Conservation (phyloP, 2,329 filamentous ascomycete species). For the Thermothelomyces thermophilus region DNA sequence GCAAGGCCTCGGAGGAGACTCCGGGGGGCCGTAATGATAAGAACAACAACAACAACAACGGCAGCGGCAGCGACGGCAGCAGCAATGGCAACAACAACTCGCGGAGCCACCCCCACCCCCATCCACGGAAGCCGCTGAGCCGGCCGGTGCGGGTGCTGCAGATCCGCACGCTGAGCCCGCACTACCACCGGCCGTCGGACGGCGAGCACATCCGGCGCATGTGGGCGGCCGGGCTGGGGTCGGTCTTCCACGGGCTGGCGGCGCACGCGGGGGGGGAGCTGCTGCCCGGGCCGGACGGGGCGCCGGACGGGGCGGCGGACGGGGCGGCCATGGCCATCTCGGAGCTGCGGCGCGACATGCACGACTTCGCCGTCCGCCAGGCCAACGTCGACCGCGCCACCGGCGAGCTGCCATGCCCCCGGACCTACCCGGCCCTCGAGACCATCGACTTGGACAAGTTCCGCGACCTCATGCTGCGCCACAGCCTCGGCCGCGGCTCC, state of each 20-base stretch:
- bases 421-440: constrained; percentile 18
- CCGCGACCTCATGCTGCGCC: neutral
- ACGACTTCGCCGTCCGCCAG: constrained; percentile 9
- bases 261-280: neutral
- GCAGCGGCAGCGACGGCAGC: too few species aligned
- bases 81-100: neutral
- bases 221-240: constrained; percentile 28
- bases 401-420: constrained; percentile 14
- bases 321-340: neutral
- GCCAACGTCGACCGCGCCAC: constrained; percentile 4
- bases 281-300: neutral
- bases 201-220: constrained; percentile 27
- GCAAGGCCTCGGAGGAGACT: too few species aligned
- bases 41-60: too few species aligned
- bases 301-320: neutral
- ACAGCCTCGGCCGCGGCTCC: neutral
- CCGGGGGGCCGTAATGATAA: too few species aligned
- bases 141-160: constrained; percentile 26
- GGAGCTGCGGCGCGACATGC: constrained; percentile 15
- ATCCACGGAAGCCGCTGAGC: neutral
- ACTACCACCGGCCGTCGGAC: constrained; percentile 29
- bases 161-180: constrained; percentile 29
- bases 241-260: constrained; percentile 26
- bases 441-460: constrained; percentile 10
- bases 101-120: neutral